Percentiles rank a stretch among this genome's conserved stretches.
phyloP scores from a whole-genome alignment of 345 rosid genomes.

The Eucalyptus viminalis region DNA sequence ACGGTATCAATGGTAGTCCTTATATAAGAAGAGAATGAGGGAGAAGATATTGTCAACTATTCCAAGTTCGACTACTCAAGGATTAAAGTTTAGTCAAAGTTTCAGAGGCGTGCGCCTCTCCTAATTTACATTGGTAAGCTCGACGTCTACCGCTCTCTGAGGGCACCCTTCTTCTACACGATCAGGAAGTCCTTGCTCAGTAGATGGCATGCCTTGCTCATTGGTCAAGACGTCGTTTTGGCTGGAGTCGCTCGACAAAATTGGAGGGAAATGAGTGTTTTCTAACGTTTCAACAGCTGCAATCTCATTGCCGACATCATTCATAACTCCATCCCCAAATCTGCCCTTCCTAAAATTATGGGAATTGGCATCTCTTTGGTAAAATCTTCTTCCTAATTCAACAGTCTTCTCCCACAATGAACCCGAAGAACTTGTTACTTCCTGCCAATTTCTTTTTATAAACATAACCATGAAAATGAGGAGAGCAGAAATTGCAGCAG shows the following conservation, averaged over 20 bases:
- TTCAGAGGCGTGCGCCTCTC: not conserved
- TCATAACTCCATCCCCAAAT: not conserved
- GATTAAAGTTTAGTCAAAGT: too few species aligned
- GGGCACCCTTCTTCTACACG: not conserved
- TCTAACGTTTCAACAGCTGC: not conserved
- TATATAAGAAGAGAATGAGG: not conserved
- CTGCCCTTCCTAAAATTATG: not conserved
- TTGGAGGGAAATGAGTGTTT: not conserved
- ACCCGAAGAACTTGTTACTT: not conserved
- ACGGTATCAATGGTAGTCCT: not conserved
- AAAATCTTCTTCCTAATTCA: not conserved
- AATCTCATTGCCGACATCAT: not conserved
- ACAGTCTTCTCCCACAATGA: not conserved
- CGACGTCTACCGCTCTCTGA: rapidly evolving
- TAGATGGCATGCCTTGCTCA: not conserved
- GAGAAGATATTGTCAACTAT: not conserved
- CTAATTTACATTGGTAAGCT: not conserved
- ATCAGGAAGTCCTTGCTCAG: not conserved
- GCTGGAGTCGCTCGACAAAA: not conserved
- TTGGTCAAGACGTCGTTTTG: not conserved
- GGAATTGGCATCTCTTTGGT: not conserved
- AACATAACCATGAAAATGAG: not conserved
- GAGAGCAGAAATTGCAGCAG: not conserved
- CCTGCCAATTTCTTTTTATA: not conserved
- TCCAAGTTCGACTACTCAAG: too few species aligned